Percentiles rank a stretch among this genome's conserved stretches.
Evolutionary conservation across 495 filamentous ascomycete genomes (phyloP).

Genomic region (Penicillium cosmopolitanum): DNA sequence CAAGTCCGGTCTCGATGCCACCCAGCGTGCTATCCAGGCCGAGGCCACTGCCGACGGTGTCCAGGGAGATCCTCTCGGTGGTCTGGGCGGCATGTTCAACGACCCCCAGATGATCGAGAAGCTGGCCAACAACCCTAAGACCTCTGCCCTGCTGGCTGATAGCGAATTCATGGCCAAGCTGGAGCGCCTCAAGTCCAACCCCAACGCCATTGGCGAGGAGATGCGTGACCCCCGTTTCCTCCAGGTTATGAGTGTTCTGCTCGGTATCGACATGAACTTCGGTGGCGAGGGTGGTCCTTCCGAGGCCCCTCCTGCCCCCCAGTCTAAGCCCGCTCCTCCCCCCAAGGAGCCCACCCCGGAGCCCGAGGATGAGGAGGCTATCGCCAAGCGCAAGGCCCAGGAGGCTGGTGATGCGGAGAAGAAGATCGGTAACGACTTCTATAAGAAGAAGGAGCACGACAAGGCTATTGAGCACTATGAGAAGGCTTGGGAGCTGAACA

Average conservation of each 20-base stretch:
- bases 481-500: slow-evolving; percentile 92
- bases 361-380: slow-evolving; percentile 76
- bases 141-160: slow-evolving; percentile 80
- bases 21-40: slow-evolving; percentile 84
- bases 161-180: slow-evolving; percentile 88
- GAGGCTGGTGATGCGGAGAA: slow-evolving; percentile 94
- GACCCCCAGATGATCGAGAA: slow-evolving; percentile 90
- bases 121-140: slow-evolving; percentile 92
- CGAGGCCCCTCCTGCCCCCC: slow-evolving; percentile 62
- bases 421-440: slow-evolving; percentile 88
- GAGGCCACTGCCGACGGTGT: slow-evolving; percentile 72
- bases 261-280: slow-evolving; percentile 95
- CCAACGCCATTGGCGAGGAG: slow-evolving; percentile 74
- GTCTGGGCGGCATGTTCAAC: slow-evolving; percentile 87
- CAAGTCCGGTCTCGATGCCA: slow-evolving; percentile 80
- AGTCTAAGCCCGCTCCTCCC: slow-evolving; percentile 57
- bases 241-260: slow-evolving; percentile 88
- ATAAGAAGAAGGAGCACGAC: slow-evolving; percentile 98
- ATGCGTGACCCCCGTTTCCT: slow-evolving; percentile 90
- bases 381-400: slow-evolving; percentile 85
- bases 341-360: slow-evolving; percentile 65
- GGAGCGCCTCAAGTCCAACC: slow-evolving; percentile 77
- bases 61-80: slow-evolving; percentile 68
- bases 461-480: slow-evolving; percentile 92
- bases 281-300: slow-evolving; percentile 54